Base-by-base conservation (phyloP, 2,329 filamentous ascomycete genomes). In the Didymella lethalis region DNA sequence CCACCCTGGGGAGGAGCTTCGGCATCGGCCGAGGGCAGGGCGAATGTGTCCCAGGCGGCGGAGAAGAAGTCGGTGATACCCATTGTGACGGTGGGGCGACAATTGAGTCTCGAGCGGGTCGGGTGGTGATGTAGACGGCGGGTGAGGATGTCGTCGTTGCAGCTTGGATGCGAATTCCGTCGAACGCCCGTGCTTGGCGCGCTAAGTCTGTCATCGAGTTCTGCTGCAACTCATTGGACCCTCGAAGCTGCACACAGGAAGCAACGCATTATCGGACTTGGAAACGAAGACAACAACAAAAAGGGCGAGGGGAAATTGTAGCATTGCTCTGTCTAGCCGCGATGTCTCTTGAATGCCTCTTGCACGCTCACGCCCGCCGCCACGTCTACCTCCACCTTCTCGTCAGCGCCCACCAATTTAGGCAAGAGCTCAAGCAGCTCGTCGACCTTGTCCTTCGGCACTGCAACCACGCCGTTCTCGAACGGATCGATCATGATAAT, bases 401-500 rank as follows among this genome's bases (percentile, higher is more conserved):
- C 79, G 62, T 82, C 80, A 2, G 77, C 78, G 25, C 67, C 69
- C 48, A 78, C 77, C 38, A 81, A 62, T 63, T 64, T 69, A 11
- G 88, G 87, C 43, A 76, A 48, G 64, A 91, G 69, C 48, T 85
- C 84, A 12, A 91, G 69, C 20, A 91, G 85, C 47, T 84, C 82
- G 11, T 82, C 80, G 10, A 92, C 72, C 67, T 86, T 84, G 32
- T 82, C 82, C 47, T 79, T 78, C 1, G 90, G 90, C 57, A 93
- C 89, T 28, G 86, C 82, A 12, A 91, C 89, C 1, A 90, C 85
- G 0, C 88, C 90, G 63, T 75, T 75, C 65, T 91, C 90, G n/a
- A 80, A 78, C 4, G 86, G 83, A 72, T 93, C 90, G 55, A 86
- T 85, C 75, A 91, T 88, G 45, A 91, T 81, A 36, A 92, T 82